These are phyloP conservation scores for Peniophora sp. DNA, from an alignment of 1,284 basidiomycete genomes.

Conservation along the genomic window DNA sequence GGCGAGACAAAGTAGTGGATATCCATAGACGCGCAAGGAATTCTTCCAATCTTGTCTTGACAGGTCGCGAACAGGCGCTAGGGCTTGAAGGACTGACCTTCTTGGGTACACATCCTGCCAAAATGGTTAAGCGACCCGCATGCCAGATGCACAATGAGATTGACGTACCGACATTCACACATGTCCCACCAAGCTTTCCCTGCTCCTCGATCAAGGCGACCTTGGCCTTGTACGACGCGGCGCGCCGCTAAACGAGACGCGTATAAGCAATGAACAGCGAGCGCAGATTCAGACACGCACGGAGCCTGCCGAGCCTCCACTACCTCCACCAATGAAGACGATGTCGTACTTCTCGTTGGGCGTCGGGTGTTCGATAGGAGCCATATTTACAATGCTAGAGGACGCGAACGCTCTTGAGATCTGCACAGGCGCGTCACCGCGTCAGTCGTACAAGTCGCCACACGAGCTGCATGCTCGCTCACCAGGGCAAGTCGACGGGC, in stretches of 20 bases:
- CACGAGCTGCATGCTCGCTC: neutral
- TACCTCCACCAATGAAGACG: constrained; percentile 79
- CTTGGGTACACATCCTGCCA: constrained; percentile 79
- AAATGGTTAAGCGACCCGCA: neutral
- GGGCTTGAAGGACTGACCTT: constrained; percentile 41
- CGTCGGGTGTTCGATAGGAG: constrained; percentile 60
- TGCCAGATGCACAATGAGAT: neutral
- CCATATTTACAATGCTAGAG: constrained; percentile 40
- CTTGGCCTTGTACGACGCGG: constrained; percentile 90
- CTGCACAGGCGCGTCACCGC: constrained; percentile 23
- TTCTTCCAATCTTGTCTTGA: no score
- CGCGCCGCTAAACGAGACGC: constrained; percentile 58
- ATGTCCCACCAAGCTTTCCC: constrained; percentile 84
- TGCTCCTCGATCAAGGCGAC: constrained; percentile 84
- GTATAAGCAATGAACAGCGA: constrained; percentile 2
- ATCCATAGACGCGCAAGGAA: no score
- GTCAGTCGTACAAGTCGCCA: neutral
- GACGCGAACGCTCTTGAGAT: constrained; percentile 40
- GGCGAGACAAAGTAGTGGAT: no score
- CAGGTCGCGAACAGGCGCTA: no score
- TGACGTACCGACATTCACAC: constrained; percentile 85
- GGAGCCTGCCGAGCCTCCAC: constrained; percentile 73
- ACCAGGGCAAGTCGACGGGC: constrained; percentile 23
- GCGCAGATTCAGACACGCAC: constrained; percentile 31
- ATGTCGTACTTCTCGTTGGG: constrained; percentile 64